Evolutionary conservation across 208 protist genomes (phyloP).

Genomic region (Trypanosoma congolense): DNA sequence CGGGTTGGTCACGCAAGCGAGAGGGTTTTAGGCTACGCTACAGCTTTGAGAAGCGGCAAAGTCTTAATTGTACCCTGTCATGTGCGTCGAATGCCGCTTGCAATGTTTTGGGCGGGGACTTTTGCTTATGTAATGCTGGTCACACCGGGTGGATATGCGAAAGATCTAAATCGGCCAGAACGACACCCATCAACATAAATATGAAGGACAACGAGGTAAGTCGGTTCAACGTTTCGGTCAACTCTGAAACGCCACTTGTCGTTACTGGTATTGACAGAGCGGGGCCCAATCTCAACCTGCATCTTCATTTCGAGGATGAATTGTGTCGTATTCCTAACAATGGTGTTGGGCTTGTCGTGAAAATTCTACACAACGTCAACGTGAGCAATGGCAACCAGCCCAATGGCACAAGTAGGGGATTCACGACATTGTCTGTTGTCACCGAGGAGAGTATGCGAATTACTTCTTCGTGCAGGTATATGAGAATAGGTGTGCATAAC

Average conservation of each 20-base stretch:
- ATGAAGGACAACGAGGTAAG: not conserved
- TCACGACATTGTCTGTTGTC: not conserved
- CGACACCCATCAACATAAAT: not conserved
- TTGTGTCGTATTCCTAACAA: not conserved
- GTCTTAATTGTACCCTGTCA: not conserved
- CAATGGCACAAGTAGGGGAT: not conserved
- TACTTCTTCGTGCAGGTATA: conserved; percentile 5
- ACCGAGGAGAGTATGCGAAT: conserved; percentile 1
- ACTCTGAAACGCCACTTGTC: conserved; percentile 3
- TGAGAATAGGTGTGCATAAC: not conserved
- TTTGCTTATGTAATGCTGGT: conserved; percentile 13
- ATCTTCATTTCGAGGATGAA: conserved; percentile 5
- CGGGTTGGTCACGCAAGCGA: conserved; percentile 35
- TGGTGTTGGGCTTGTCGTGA: not conserved
- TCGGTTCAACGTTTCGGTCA: not conserved
- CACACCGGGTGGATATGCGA: conserved; percentile 13
- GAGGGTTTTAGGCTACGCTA: conserved; percentile 61
- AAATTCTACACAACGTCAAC: not conserved
- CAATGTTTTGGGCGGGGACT: conserved; percentile 4
- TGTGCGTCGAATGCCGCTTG: conserved; percentile 15
- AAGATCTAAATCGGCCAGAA: not conserved
- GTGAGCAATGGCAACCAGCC: not conserved
- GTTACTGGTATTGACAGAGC: not conserved
- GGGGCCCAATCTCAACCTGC: not conserved
- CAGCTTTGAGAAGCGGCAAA: conserved; percentile 23